Evolutionary conservation across 2,329 filamentous ascomycete genomes (phyloP).

Genomic region (Sarocladiaceae sp.): DNA sequence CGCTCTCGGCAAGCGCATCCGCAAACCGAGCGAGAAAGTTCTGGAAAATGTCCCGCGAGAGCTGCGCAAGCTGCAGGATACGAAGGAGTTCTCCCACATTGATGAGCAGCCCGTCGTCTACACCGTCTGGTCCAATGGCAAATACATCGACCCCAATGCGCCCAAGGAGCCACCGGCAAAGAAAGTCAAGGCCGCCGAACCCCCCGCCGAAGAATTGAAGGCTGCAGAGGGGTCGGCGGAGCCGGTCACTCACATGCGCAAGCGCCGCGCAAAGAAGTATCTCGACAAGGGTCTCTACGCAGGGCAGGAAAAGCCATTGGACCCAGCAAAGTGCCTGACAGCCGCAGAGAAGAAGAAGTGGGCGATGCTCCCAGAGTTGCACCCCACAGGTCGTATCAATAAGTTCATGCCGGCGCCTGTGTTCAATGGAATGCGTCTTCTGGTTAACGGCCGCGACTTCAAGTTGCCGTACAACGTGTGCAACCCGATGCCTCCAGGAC

Average conservation of each 20-base stretch:
- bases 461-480: slow-evolving; percentile 87
- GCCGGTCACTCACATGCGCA: slow-evolving; percentile 28
- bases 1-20: slow-evolving; percentile 51
- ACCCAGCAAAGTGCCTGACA: slow-evolving; percentile 42
- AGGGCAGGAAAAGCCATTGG: slow-evolving; percentile 59
- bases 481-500: slow-evolving; percentile 75
- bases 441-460: slow-evolving; percentile 73
- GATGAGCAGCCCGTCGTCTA: slow-evolving; percentile 51
- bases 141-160: slow-evolving; percentile 45
- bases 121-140: slow-evolving; percentile 60
- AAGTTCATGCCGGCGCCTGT: slow-evolving; percentile 67
- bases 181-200: slow-evolving; percentile 5
- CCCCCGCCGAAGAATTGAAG: slow-evolving; percentile 13
- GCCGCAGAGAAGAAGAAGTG: slow-evolving; percentile 45
- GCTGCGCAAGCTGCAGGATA: slow-evolving; percentile 52
- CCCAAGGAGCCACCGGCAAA: slow-evolving; percentile 27
- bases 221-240: slow-evolving; percentile 30
- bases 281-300: slow-evolving; percentile 78
- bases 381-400: slow-evolving; percentile 42
- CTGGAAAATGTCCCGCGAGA: slow-evolving; percentile 48
- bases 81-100: slow-evolving; percentile 54
- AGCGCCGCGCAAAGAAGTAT: slow-evolving; percentile 64
- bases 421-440: slow-evolving; percentile 64
- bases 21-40: slow-evolving; percentile 45
- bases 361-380: slow-evolving; percentile 39